Conservation (phyloP, 441 rosid genomes). For the Mallotus repandus region DNA sequence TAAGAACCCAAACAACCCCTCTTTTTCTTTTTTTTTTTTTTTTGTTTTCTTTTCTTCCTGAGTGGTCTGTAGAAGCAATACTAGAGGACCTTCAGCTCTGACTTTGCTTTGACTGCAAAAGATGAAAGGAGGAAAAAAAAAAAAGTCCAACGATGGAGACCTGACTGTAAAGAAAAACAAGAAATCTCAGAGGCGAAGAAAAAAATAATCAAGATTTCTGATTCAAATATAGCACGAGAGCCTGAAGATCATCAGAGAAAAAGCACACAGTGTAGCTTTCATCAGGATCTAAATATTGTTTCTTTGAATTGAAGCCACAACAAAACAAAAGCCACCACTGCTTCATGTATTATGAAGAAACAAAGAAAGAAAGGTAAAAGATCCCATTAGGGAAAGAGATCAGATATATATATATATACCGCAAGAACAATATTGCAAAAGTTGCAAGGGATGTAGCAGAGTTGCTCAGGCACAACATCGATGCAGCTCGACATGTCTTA, state of each 20-base stretch:
- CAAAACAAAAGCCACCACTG: background rate
- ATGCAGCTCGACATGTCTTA: slow-evolving; percentile 47
- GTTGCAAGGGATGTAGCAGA: slow-evolving; percentile 99
- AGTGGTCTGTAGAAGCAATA: slow-evolving; percentile 20
- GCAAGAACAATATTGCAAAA: slow-evolving; percentile 95
- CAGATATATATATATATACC: slow-evolving; percentile 42
- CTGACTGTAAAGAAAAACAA: slow-evolving; percentile 40
- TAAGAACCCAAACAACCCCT: background rate
- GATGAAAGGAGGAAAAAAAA: slow-evolving; percentile 23
- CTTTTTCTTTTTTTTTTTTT: slow-evolving; percentile 3
- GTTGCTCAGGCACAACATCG: slow-evolving; percentile 70
- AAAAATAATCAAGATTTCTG: slow-evolving; percentile 14
- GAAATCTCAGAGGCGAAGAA: slow-evolving; percentile 24
- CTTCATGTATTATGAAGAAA: background rate
- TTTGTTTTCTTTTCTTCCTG: background rate
- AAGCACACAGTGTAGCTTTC: slow-evolving; percentile 20
- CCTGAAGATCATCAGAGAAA: slow-evolving; percentile 30
- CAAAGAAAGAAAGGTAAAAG: background rate
- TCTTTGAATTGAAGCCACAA: background rate
- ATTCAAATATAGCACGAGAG: slow-evolving; percentile 17
- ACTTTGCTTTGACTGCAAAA: slow-evolving; percentile 63
- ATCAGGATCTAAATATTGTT: slow-evolving; percentile 27
- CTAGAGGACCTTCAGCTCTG: slow-evolving; percentile 31
- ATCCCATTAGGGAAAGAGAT: slow-evolving; percentile 12
- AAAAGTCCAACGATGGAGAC: slow-evolving; percentile 62